phyloP scores from a whole-genome alignment of 345 rosid genomes.

The Eucalyptus regnans region DNA sequence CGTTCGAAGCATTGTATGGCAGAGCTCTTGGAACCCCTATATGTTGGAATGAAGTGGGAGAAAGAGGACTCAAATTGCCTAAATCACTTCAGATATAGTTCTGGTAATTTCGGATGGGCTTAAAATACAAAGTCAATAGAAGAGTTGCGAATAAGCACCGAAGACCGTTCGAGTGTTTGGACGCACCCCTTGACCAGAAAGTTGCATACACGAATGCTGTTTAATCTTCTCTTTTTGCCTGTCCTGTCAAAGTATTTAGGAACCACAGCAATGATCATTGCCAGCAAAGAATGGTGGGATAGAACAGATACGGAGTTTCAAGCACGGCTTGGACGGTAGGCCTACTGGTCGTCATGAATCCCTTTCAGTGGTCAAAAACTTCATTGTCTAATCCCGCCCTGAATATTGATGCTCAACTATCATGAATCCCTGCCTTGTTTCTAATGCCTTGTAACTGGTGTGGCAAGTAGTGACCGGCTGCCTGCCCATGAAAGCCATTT shows the following conservation, averaged over 20 bases:
- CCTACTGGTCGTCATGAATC: conserved; percentile 87
- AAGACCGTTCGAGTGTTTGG: not conserved
- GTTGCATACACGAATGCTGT: not conserved
- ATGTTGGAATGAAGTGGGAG: not conserved
- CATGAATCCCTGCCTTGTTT: not conserved
- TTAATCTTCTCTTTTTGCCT: not conserved
- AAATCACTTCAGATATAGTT: not conserved
- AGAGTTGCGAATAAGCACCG: not conserved
- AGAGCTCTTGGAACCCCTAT: not conserved
- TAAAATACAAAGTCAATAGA: not conserved
- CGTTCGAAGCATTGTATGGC: not conserved
- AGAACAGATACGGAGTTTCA: conserved; percentile 77
- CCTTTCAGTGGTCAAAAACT: conserved; percentile 23
- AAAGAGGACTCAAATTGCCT: no score
- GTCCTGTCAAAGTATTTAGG: not conserved
- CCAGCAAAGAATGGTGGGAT: conserved; percentile 72
- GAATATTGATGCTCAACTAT: not conserved
- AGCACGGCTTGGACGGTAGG: conserved; percentile 90
- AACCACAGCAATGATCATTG: conserved; percentile 54
- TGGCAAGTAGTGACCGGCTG: not conserved
- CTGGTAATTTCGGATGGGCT: not conserved
- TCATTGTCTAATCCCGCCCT: not conserved
- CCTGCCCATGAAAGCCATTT: not conserved
- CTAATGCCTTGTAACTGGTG: not conserved
- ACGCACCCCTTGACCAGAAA: not conserved